phyloP scores from a whole-genome alignment of 1,139 yeast genomes.

The Wickerhamomyces sp. region DNA sequence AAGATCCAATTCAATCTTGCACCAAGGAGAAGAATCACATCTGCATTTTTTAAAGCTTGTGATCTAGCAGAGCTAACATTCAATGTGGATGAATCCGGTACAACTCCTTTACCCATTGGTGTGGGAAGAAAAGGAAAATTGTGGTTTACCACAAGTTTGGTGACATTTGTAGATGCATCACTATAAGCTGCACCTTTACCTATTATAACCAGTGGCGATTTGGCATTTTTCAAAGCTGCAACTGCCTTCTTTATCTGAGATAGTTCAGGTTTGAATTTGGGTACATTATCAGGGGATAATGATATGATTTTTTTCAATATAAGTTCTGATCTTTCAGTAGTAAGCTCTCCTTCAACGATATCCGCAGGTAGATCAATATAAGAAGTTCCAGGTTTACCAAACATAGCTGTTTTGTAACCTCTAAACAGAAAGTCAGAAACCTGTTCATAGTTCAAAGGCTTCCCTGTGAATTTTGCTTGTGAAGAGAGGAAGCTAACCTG shows the following conservation, averaged over 20 bases:
- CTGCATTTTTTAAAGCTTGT: conserved; percentile 46
- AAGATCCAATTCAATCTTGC: conserved; percentile 66
- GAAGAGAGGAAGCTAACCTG: conserved; percentile 45
- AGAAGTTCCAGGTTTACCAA: conserved; percentile 53
- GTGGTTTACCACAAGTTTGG: conserved; percentile 35
- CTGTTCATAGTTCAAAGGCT: conserved; percentile 32
- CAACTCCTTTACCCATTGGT: conserved; percentile 72
- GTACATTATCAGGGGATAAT: conserved; percentile 18
- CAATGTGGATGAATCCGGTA: conserved; percentile 40
- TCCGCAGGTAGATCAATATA: conserved; percentile 64
- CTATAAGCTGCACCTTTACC: conserved; percentile 59
- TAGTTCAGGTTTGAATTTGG: conserved; percentile 38
- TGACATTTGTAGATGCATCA: conserved; percentile 34
- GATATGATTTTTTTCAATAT: conserved; percentile 6
- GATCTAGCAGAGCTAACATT: conserved; percentile 60
- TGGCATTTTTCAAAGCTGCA: conserved; percentile 27
- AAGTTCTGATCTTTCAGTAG: neutral
- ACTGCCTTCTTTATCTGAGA: conserved; percentile 33
- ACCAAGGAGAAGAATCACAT: conserved; percentile 52
- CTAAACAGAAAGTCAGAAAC: conserved; percentile 38
- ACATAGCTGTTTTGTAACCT: conserved; percentile 42
- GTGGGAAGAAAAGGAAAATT: conserved; percentile 56
- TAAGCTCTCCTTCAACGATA: conserved; percentile 35
- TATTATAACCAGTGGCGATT: conserved; percentile 48
- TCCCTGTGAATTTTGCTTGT: conserved; percentile 46